phyloP scores from a whole-genome alignment of 2,329 filamentous ascomycete genomes.

The Capronia americana region DNA sequence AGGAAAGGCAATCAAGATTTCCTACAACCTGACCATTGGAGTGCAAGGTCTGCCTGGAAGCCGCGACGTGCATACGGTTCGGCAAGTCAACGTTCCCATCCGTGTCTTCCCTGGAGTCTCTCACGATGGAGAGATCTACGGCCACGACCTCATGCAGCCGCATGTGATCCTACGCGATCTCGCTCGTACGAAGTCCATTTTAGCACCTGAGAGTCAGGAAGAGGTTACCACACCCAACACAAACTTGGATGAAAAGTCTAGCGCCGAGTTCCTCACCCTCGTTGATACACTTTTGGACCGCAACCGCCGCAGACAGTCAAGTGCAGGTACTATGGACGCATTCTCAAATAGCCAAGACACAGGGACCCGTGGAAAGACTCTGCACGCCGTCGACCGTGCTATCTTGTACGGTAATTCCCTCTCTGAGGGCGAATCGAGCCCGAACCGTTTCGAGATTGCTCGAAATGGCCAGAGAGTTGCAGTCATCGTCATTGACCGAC shows the following conservation, averaged over 20 bases:
- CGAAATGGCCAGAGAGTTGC: slow-evolving; percentile 91
- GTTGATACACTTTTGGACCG: slow-evolving; percentile 38
- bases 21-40: slow-evolving; percentile 88
- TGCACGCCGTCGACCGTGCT: slow-evolving; percentile 87
- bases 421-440: slow-evolving; percentile 72
- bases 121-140: slow-evolving; percentile 82
- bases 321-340: slow-evolving; percentile 35
- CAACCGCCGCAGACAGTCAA: slow-evolving; percentile 38
- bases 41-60: slow-evolving; percentile 82
- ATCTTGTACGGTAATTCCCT: slow-evolving; percentile 82
- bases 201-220: slow-evolving; percentile 50
- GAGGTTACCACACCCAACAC: slow-evolving; percentile 49
- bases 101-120: slow-evolving; percentile 93
- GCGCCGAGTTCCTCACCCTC: slow-evolving; percentile 56
- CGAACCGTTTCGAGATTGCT: slow-evolving; percentile 95
- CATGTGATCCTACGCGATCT: slow-evolving; percentile 88
- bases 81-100: slow-evolving; percentile 91
- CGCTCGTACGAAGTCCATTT: slow-evolving; percentile 68
- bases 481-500: slow-evolving; percentile 84
- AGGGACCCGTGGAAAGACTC: slow-evolving; percentile 60
- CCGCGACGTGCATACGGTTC: slow-evolving; percentile 79
- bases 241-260: slow-evolving; percentile 68
- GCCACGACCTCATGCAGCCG: slow-evolving; percentile 92
- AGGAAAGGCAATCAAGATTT: slow-evolving; percentile 90
- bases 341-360: slow-evolving; percentile 18